Evolutionary conservation across 1,139 yeast genomes (phyloP).

Genomic region (Geotrichum carabidarum): DNA sequence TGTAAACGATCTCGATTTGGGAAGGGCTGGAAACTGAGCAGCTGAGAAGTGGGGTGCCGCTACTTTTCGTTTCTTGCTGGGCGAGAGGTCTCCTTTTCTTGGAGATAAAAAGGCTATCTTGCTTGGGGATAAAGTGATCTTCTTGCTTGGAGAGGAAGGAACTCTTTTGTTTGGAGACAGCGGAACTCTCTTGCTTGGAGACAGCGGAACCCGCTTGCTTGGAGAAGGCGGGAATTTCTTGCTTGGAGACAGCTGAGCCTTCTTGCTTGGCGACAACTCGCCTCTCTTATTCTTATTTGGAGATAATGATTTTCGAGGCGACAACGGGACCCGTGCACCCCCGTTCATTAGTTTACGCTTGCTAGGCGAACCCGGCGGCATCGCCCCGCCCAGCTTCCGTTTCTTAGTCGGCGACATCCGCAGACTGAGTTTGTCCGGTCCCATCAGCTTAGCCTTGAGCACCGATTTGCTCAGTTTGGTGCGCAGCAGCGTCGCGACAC

Average conservation of each 20-base stretch:
- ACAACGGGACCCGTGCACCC: constrained; percentile 11
- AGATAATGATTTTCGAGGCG: constrained; percentile 7
- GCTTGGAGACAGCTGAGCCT: not conserved
- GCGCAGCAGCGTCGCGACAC: constrained; percentile 2
- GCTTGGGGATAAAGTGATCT: not conserved
- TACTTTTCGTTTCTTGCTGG: not conserved
- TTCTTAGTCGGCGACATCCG: not conserved
- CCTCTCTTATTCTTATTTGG: not conserved
- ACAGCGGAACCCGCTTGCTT: not conserved
- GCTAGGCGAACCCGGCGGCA: constrained; percentile 11
- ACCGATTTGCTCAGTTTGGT: constrained; percentile 7
- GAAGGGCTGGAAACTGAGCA: constrained; percentile 9
- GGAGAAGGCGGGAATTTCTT: not conserved
- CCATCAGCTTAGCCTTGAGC: constrained; percentile 1
- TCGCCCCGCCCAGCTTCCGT: not conserved
- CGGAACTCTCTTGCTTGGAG: not conserved
- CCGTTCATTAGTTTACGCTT: not conserved
- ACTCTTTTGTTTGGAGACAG: not conserved
- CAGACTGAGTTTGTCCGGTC: not conserved
- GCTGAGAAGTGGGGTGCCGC: not conserved
- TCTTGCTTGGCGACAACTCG: not conserved
- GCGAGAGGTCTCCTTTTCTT: not conserved
- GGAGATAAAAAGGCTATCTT: not conserved
- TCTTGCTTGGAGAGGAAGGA: too few species aligned
- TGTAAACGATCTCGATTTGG: constrained; percentile 16